These are phyloP conservation scores for Acmispon strigosus DNA, from an alignment of 306 rosid species.

Conservation along the genomic window DNA sequence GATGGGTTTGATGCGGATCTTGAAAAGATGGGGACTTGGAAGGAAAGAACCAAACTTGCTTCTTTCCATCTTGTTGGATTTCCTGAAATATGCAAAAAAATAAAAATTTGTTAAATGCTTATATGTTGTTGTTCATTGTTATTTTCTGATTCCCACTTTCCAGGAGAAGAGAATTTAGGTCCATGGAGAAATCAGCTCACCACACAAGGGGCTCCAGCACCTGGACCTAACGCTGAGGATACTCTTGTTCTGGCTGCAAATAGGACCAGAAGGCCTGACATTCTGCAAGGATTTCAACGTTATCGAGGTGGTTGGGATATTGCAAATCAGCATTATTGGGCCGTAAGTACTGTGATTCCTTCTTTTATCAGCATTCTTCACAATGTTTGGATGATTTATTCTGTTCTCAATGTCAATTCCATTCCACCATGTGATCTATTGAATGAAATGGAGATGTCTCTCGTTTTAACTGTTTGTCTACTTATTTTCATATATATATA, in stretches of 20 bases:
- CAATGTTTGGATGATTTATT: constrained; percentile 22
- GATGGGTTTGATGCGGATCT: constrained; percentile 29
- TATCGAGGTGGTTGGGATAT: constrained; percentile 92
- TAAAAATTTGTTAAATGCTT: not conserved
- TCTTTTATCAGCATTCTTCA: not conserved
- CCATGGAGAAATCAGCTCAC: constrained; percentile 58
- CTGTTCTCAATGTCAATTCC: not conserved
- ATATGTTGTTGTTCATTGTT: not conserved
- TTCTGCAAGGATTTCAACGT: constrained; percentile 53
- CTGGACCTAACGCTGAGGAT: constrained; percentile 47
- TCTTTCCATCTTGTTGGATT: constrained; percentile 5
- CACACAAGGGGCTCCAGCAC: constrained; percentile 47
- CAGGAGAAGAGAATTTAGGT: constrained; percentile 68
- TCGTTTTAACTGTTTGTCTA: not conserved
- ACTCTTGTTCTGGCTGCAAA: constrained; percentile 79
- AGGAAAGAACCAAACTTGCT: constrained; percentile 1
- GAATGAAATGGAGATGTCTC: not conserved
- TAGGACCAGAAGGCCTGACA: constrained; percentile 77
- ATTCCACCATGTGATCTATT: not conserved
- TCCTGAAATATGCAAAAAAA: not conserved
- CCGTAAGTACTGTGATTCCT: constrained; percentile 50
- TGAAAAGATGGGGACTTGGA: not conserved
- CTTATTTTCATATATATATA: not conserved
- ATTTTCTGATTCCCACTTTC: not conserved
- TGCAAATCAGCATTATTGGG: constrained; percentile 78